Evolutionary conservation across 148 eudicot species (phyloP).

Genomic region (Rhododendron williamsianum): DNA sequence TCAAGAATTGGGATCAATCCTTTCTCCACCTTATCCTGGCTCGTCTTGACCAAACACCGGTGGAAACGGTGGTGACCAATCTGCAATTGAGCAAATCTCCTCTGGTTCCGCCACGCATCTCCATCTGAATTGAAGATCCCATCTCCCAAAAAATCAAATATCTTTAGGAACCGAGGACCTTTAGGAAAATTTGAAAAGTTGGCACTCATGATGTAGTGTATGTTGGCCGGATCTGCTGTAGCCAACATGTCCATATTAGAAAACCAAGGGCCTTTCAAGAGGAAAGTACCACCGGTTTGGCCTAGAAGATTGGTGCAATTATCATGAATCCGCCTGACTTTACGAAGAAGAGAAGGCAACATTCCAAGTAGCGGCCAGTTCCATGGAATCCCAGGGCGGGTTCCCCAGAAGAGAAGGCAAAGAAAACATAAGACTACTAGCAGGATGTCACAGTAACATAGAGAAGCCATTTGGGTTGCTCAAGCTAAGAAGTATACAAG

Average conservation of each 20-base stretch:
- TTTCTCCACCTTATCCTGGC: slow-evolving; percentile 26
- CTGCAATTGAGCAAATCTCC: slow-evolving; percentile 29
- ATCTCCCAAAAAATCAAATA: slow-evolving; percentile 49
- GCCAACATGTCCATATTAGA: slow-evolving; percentile 32
- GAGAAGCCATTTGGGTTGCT: slow-evolving; percentile 18
- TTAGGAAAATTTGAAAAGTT: slow-evolving; percentile 52
- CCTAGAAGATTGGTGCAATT: slow-evolving; percentile 11
- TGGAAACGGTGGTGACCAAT: slow-evolving; percentile 29
- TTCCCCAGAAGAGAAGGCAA: slow-evolving; percentile 5
- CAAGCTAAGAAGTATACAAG: neutral
- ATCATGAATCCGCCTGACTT: slow-evolving; percentile 27
- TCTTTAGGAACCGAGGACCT: slow-evolving; percentile 36
- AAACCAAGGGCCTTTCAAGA: slow-evolving; percentile 55
- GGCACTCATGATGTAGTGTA: slow-evolving; percentile 49
- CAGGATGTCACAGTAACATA: slow-evolving; percentile 19
- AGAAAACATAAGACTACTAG: slow-evolving; percentile 14
- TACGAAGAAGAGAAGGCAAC: slow-evolving; percentile 37
- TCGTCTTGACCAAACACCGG: slow-evolving; percentile 25
- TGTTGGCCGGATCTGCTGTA: slow-evolving; percentile 37
- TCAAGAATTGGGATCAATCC: slow-evolving; percentile 44
- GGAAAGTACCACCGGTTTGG: slow-evolving; percentile 20
- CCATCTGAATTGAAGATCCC: slow-evolving; percentile 48
- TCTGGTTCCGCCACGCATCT: slow-evolving; percentile 38
- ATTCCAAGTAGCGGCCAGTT: slow-evolving; percentile 54
- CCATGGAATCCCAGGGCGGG: slow-evolving; percentile 14